phyloP scores from a whole-genome alignment of 1,139 yeast species.

The Taphrina deformans region DNA sequence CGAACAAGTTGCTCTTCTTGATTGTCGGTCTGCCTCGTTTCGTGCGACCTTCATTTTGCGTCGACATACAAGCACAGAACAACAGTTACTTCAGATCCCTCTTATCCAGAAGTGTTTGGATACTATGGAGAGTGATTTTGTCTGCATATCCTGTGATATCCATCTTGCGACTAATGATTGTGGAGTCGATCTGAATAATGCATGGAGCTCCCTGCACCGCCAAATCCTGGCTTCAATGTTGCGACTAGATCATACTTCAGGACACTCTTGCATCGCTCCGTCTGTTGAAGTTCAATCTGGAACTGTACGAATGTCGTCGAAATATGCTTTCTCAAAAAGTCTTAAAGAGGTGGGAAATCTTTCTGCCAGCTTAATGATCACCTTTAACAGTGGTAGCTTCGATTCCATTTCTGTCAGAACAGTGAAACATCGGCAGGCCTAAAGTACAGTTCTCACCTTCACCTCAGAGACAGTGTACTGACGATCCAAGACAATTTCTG shows the following conservation, averaged over 20 bases:
- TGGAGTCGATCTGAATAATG: background rate
- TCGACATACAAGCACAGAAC: background rate
- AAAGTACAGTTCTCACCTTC: slow-evolving; percentile 45
- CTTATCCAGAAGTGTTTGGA: too few species aligned
- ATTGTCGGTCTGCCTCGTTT: slow-evolving; percentile 10
- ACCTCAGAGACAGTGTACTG: background rate
- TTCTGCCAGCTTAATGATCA: background rate
- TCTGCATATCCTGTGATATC: background rate
- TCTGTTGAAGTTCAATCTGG: background rate
- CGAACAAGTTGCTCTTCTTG: slow-evolving; percentile 12
- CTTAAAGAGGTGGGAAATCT: slow-evolving; percentile 48
- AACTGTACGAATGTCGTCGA: slow-evolving; percentile 52
- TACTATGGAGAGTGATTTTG: background rate
- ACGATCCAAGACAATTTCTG: slow-evolving; percentile 53
- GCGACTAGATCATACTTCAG: background rate
- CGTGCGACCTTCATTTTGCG: slow-evolving; percentile 5
- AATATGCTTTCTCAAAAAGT: slow-evolving; percentile 62
- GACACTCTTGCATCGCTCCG: background rate
- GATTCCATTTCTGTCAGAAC: slow-evolving; percentile 77
- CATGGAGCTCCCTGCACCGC: background rate
- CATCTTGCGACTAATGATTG: too few species aligned
- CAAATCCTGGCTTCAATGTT: background rate
- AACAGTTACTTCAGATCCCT: too few species aligned
- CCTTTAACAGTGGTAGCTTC: slow-evolving; percentile 52
- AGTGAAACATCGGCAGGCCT: slow-evolving; percentile 68